Evolutionary conservation across 164 flowering plant species (phyloP), one percentile per base, ranked within the genome.

Genomic region (Vitis rotundifolia): DNA sequence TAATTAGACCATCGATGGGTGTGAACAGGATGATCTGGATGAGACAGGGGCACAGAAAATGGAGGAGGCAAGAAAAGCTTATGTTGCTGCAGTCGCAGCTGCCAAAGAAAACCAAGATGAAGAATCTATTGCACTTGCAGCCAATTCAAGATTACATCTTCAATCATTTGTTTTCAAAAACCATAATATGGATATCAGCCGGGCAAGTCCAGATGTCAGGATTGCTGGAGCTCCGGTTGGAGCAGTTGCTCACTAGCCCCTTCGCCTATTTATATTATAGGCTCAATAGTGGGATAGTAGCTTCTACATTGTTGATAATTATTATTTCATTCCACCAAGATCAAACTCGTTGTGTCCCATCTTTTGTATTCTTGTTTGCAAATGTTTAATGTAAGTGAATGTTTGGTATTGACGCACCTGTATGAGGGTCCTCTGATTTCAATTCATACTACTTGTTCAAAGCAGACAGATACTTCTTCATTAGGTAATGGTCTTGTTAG

Each of bases 31-130:
- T 62, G 73, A 81, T 57, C 60, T 79, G 69, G 85, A 90, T 67
- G 88, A 87, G 48, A 65, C 64, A 9, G 83, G 87, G 67, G 73
- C 86, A 80, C 74, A 79, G 73, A 74, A 83, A 74, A 79, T 95
- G 86, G 97, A 93, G 74, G 87, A 80, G 66, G 99, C 97, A 60
- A 83, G 90, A 71, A 77, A 74, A 71, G 87, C 93, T 15, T 93
- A 93, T 49, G 44, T 87, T 14, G 80, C 83, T 37, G 94, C 97
- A 44, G 80, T 93, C 64, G 86, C 88, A 29, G 73, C 76, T 67
- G 93, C 92, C 28, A 93, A 84, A 74, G 92, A 88, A 68, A 89
- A 64, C 61, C 90, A 83, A 74, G 92, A 88, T 67, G 99, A 95
- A 75, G 87, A 83, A 69, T 90, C 98, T 19, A 67, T 91, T 51